A percentile compares a stretch with the other conserved stretches of the same genome.
These are phyloP conservation scores for Echites panduratus DNA, from an alignment of 257 asterid genomes.

Conservation along the genomic window DNA sequence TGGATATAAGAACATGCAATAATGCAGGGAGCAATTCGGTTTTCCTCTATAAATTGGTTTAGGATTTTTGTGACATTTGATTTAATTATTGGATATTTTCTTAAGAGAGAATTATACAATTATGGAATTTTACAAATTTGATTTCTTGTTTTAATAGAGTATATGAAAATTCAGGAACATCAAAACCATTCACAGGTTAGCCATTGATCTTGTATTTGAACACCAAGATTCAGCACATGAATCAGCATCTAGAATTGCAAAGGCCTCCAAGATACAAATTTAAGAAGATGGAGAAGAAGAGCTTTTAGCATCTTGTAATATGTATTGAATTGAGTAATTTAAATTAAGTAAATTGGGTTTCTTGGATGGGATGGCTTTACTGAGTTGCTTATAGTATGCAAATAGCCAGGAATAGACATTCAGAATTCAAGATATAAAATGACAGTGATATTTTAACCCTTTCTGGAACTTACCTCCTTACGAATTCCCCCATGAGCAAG, in stretches of 20 bases:
- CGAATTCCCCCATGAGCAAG: slow-evolving; percentile 81
- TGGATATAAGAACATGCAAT: too few species aligned
- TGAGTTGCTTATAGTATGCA: not conserved
- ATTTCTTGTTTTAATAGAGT: not conserved
- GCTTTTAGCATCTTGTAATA: not conserved
- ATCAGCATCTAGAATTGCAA: not conserved
- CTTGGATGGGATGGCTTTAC: not conserved
- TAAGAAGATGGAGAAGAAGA: not conserved
- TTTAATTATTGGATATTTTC: not conserved
- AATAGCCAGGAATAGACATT: not conserved
- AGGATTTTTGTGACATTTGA: not conserved
- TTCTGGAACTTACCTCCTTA: slow-evolving; percentile 59
- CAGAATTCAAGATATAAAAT: not conserved
- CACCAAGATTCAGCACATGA: not conserved
- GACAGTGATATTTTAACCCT: not conserved
- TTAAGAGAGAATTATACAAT: not conserved
- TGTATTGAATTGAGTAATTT: not conserved
- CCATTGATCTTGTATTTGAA: not conserved
- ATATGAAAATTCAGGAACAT: not conserved
- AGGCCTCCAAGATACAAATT: not conserved
- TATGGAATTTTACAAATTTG: not conserved
- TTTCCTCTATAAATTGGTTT: not conserved
- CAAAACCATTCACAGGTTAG: not conserved
- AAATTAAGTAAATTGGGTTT: not conserved
- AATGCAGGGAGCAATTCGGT: not conserved